Evolutionary conservation across 1,284 basidiomycete species (phyloP), one percentile per base, ranked within the genome.

Genomic region (Sporisorium sorghi): DNA sequence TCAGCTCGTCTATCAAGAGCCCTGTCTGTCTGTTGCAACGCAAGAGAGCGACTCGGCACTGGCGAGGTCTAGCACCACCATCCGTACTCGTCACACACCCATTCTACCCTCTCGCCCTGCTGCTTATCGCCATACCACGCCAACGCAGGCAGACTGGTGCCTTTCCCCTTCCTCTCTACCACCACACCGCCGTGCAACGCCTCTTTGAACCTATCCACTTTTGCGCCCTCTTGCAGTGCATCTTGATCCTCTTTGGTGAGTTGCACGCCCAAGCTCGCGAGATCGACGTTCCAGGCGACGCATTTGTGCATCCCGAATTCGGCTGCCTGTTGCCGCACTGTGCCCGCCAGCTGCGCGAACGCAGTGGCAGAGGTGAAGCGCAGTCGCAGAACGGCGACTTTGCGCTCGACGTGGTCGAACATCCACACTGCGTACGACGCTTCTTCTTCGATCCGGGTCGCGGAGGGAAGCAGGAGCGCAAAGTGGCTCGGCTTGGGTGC

Each of bases 241-340:
- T 21, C 23, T 28, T 64, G 43, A 19, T 69, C 69, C n/a, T 54
- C 46, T 1, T 30, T n/a, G 21, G 21, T 60, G 3, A 70, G 49
- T n/a, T 66, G 26, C 6, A 66, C 56, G 5, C 52, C 63, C 9
- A 72, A 46, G 10, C 14, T n/a, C 5, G 30, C 17, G 9, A 66
- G 50, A 46, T 69, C 61, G 24, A 76, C 37, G 47, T 76, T 76
- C 73, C 73, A 76, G n/a, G 70, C 70, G 8, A 69, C 33, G 32
- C 49, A 33, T 51, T 69, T 73, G 4, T 39, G 32, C 65, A 73
- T 70, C 24, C 58, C 60, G 23, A 55, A 65, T 28, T 60, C 8
- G 11, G 42, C 50, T 1, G 62, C 69, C 28, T 72, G 56, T 3
- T 24, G 17, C 23, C 61, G 54, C 11, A 73, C 47, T 23, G 58